Percentiles rank a stretch among this genome's conserved stretches.
Evolutionary conservation across 2,329 filamentous ascomycete genomes (phyloP).

Genomic region (Fusarium staphyleae): DNA sequence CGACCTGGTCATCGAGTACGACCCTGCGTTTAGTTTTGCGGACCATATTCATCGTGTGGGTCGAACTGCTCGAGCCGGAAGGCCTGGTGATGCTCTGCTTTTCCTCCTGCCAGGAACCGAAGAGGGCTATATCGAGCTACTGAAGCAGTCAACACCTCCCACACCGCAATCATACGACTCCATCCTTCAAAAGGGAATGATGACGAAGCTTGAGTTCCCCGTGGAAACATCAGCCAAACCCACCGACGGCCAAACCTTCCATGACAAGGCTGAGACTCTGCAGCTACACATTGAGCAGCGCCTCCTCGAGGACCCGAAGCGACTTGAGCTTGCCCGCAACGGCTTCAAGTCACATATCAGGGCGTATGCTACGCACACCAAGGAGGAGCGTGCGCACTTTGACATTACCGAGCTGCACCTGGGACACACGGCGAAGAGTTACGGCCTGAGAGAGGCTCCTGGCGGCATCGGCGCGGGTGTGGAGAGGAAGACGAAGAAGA

Average conservation of each 20-base stretch:
- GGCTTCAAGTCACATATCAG: slow-evolving; percentile 92
- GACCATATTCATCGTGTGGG: slow-evolving; percentile 96
- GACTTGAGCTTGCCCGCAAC: slow-evolving; percentile 81
- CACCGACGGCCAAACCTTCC: slow-evolving; percentile 52
- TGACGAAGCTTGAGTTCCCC: slow-evolving; percentile 67
- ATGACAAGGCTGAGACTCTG: slow-evolving; percentile 62
- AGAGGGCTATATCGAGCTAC: slow-evolving; percentile 84
- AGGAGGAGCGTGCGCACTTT: slow-evolving; percentile 84
- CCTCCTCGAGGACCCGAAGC: slow-evolving; percentile 66
- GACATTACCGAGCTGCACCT: slow-evolving; percentile 91
- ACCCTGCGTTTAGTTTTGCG: slow-evolving; percentile 90
- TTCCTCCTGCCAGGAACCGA: slow-evolving; percentile 92
- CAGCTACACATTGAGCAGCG: slow-evolving; percentile 68
- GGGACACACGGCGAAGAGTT: slow-evolving; percentile 93
- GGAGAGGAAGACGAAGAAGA: slow-evolving; percentile 55
- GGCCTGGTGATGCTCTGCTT: slow-evolving; percentile 83
- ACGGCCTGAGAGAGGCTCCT: slow-evolving; percentile 86
- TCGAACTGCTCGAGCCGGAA: slow-evolving; percentile 90
- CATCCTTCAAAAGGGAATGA: slow-evolving; percentile 71
- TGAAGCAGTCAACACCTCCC: slow-evolving; percentile 61
- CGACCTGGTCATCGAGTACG: slow-evolving; percentile 94
- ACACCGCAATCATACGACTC: slow-evolving; percentile 60
- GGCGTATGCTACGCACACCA: slow-evolving; percentile 92
- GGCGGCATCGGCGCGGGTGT: slow-evolving; percentile 75
- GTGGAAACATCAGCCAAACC: slow-evolving; percentile 69